Conservation (phyloP, 345 rosid genomes). For the Adansonia digitata region DNA sequence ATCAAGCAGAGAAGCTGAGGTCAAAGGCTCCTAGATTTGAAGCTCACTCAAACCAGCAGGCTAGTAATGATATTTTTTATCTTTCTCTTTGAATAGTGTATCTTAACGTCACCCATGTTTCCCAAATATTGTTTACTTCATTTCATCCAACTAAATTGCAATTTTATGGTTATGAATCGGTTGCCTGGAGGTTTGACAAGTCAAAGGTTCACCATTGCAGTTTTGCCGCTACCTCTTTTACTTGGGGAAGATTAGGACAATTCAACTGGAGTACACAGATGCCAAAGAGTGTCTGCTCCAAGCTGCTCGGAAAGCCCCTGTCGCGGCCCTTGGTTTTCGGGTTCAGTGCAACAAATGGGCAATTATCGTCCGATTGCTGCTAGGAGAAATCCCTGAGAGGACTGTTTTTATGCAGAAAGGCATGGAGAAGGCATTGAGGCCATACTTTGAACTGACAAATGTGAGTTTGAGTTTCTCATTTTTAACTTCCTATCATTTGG, state of each 20-base stretch:
- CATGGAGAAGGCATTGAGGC: constrained; percentile 53
- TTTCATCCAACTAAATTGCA: not conserved
- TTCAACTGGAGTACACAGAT: constrained; percentile 56
- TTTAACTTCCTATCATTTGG: not conserved
- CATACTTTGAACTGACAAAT: constrained; percentile 57
- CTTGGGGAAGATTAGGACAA: constrained; percentile 55
- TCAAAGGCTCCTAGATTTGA: constrained; percentile 59
- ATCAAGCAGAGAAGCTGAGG: constrained; percentile 57
- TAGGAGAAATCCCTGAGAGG: constrained; percentile 56
- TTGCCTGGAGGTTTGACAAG: not conserved
- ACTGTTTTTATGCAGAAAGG: constrained; percentile 57
- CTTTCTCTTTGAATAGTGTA: not conserved
- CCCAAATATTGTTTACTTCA: not conserved
- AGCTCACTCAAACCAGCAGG: constrained; percentile 21
- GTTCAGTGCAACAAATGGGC: constrained; percentile 59
- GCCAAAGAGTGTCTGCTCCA: constrained; percentile 60
- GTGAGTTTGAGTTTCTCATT: constrained; percentile 27
- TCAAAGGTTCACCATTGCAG: constrained; percentile 23
- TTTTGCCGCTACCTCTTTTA: constrained; percentile 55
- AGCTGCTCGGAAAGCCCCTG: constrained; percentile 53
- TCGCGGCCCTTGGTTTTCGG: constrained; percentile 51
- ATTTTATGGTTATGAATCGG: not conserved
- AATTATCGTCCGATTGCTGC: constrained; percentile 39
- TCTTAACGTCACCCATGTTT: not conserved
- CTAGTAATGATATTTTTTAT: not conserved